These are phyloP conservation scores for Isoetes taiwanensis DNA, from an alignment of 75 land plant species.

Conservation along the genomic window DNA sequence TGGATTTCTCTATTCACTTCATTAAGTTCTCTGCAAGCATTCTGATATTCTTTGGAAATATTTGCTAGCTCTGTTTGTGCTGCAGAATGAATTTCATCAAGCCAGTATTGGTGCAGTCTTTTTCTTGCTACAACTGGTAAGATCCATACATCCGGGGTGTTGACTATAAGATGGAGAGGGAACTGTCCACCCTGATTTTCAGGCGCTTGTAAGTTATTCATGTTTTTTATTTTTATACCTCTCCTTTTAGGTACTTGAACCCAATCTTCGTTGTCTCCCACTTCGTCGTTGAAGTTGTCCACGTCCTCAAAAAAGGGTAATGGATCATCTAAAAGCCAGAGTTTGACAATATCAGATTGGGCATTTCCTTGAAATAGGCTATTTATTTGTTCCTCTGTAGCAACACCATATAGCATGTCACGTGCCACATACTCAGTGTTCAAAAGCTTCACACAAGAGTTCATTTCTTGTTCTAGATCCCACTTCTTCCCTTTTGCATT, in stretches of 20 bases:
- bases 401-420: conserved; percentile 9
- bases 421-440: conserved; percentile 8
- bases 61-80: conserved; percentile 4
- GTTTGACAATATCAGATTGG: neutral
- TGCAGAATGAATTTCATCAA: neutral
- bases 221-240: too few species aligned
- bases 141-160: conserved; percentile 18
- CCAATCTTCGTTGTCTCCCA: too few species aligned
- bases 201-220: too few species aligned
- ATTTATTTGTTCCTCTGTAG: conserved; percentile 15
- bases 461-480: neutral
- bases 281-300: too few species aligned
- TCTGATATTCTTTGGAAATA: neutral
- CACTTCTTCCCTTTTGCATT: too few species aligned
- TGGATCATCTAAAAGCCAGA: conserved; percentile 12
- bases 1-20: conserved; percentile 12
- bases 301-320: too few species aligned
- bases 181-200: too few species aligned
- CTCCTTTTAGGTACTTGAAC: too few species aligned
- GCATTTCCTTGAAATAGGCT: conserved; percentile 6
- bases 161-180: too few species aligned
- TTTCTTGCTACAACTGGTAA: conserved; percentile 1
- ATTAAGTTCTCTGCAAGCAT: conserved; percentile 1
- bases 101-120: conserved; percentile 13
- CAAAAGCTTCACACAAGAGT: conserved; percentile 8